Evolutionary conservation across 805 yeast genomes (phyloP), one percentile per base, ranked within the genome.

Genomic region (Spathaspora arborariae): DNA sequence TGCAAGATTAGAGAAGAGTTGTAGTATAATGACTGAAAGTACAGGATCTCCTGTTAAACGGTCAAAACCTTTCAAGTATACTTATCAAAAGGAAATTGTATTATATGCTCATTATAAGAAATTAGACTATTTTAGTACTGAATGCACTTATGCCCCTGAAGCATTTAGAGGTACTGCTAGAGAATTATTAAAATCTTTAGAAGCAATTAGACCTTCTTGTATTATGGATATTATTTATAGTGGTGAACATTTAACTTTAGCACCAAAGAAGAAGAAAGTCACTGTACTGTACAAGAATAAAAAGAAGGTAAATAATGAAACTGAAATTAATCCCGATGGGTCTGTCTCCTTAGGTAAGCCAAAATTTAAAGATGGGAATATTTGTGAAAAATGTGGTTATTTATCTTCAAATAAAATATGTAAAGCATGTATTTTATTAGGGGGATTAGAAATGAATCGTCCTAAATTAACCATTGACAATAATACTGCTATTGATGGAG

Each of bases 141-240:
- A 94, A 60, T 94, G 99, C 63, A 85, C 97, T 0, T 94, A 94
- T 68, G 96, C 99, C 0, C 98, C 99, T 1, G 99, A 94, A 63
- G 98, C 99, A 0, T 94, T 94, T 59, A 75, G 99, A 54, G 99
- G 99, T 16, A 94, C 98, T 0, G 97, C 99, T 0, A 78, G 99
- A 60, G 89, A 90, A 48, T 72, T 94, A 21, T 82, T 94, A 75
- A 94, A 94, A 66, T 87, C 89, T 53, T 69, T 94, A 37, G 99
- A 94, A 61, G 80, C 92, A 2, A 82, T 91, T 1, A 77, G 97
- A 56, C 97, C 99, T 13, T 83, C 94, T 33, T 85, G 97, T 58
- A 94, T 94, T 47, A 80, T 94, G 63, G 99, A 94, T 67, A 88
- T 94, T 45, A 94, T 94, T 26, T 86, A 87, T 54, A 87, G 96